These are phyloP conservation scores for Colletotrichum phormii DNA, from an alignment of 2,329 filamentous ascomycete species.

Conservation along the genomic window DNA sequence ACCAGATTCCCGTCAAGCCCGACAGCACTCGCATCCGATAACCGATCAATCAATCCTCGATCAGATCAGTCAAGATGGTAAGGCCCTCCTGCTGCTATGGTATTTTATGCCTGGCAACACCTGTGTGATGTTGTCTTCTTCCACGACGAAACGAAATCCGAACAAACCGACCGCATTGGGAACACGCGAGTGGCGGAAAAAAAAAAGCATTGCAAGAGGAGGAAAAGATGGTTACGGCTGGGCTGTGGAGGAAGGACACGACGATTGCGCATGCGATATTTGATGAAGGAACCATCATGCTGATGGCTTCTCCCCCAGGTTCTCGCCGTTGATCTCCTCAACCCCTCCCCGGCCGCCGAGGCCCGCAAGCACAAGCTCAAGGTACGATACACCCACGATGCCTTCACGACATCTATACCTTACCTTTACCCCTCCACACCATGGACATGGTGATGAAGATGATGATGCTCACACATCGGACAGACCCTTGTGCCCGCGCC, in stretches of 20 bases:
- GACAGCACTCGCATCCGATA: constrained; percentile 58
- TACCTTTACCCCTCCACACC: background rate
- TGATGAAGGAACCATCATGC: constrained; percentile 38
- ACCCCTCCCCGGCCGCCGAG: constrained; percentile 97
- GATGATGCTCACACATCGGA: constrained; percentile 37
- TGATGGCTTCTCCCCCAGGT: constrained; percentile 70
- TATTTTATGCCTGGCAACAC: constrained; percentile 35
- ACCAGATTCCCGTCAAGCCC: constrained; percentile 65
- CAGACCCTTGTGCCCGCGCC: constrained; percentile 94
- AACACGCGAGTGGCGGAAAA: constrained; percentile 20
- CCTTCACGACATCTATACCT: constrained; percentile 14
- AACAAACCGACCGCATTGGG: constrained; percentile 36
- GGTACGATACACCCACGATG: constrained; percentile 65
- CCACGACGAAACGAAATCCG: constrained; percentile 13
- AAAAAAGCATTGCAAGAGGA: constrained; percentile 14
- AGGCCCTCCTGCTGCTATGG: constrained; percentile 49
- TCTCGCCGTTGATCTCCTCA: constrained; percentile 99
- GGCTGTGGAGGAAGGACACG: constrained; percentile 29
- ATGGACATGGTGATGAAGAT: background rate
- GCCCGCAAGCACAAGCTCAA: constrained; percentile 99
- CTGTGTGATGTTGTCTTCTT: constrained; percentile 21
- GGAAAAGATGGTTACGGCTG: constrained; percentile 33
- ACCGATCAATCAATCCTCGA: constrained; percentile 49
- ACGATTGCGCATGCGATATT: constrained; percentile 27
- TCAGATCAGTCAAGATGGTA: constrained; percentile 76